These are phyloP conservation scores for Termitomyces sp. DNA, from an alignment of 768 basidiomycete genomes.

Conservation along the genomic window DNA sequence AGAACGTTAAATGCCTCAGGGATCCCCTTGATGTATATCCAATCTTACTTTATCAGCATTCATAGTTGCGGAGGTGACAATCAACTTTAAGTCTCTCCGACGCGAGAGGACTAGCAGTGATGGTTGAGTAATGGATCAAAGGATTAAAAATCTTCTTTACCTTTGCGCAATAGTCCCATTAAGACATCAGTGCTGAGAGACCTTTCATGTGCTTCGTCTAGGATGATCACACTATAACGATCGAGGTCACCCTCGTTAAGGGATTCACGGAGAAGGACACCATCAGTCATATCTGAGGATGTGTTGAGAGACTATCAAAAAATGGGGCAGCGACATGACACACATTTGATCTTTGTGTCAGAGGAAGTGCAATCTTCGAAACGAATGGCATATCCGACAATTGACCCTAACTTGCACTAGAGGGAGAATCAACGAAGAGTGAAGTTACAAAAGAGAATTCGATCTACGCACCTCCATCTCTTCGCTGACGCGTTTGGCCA, in stretches of 20 bases:
- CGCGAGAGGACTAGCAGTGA: slow-evolving; percentile 68
- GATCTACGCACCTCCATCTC: slow-evolving; percentile 83
- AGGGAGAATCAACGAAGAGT: background rate
- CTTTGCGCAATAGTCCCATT: slow-evolving; percentile 94
- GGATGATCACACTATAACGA: slow-evolving; percentile 92
- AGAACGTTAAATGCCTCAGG: background rate
- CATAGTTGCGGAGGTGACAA: slow-evolving; percentile 99
- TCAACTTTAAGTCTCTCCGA: slow-evolving; percentile 88
- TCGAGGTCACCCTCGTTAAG: slow-evolving; percentile 98
- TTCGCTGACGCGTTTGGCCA: slow-evolving; percentile 99
- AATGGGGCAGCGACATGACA: slow-evolving; percentile 20
- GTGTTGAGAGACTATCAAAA: background rate
- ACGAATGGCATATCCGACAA: slow-evolving; percentile 96
- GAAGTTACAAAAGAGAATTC: background rate
- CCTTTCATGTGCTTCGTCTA: slow-evolving; percentile 99
- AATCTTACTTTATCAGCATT: slow-evolving; percentile 89
- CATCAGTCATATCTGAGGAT: slow-evolving; percentile 91
- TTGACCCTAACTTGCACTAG: slow-evolving; percentile 83
- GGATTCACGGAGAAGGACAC: slow-evolving; percentile 96
- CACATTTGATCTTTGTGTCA: slow-evolving; percentile 97
- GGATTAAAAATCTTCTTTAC: slow-evolving; percentile 41
- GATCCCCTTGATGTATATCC: background rate
- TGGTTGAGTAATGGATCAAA: slow-evolving; percentile 4
- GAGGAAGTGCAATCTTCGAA: slow-evolving; percentile 97
- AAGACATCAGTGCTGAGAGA: slow-evolving; percentile 96